Conservation (phyloP, 805 yeast genomes). For the Alloascoidea africana region DNA sequence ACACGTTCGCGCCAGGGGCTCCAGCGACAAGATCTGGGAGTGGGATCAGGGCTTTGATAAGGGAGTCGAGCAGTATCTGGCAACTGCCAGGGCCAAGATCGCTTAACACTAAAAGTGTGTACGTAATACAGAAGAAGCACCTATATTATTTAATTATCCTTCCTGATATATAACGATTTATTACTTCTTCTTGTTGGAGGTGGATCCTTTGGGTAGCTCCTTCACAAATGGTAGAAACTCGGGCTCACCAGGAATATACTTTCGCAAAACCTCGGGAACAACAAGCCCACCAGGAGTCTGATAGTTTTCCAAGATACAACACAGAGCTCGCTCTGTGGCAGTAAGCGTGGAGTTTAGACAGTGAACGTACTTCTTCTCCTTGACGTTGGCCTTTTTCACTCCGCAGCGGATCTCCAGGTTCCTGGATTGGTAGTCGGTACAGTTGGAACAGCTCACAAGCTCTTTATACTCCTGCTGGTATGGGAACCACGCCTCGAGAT, state of each 20-base stretch:
- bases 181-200: slow-evolving; percentile 47
- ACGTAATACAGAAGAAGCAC: too few species aligned
- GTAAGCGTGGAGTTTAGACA: slow-evolving; percentile 94
- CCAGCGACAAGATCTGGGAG: slow-evolving; percentile 57
- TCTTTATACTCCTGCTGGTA: slow-evolving; percentile 97
- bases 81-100: slow-evolving; percentile 2
- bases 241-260: slow-evolving; percentile 96
- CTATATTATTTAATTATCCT: too few species aligned
- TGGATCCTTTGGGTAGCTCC: slow-evolving; percentile 89
- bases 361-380: slow-evolving; percentile 95
- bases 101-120: too few species aligned
- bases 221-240: slow-evolving; percentile 84
- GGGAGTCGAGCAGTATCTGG: slow-evolving; percentile 33
- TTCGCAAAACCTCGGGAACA: slow-evolving; percentile 90
- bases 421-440: slow-evolving; percentile 98
- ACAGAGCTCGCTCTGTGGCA: slow-evolving; percentile 96
- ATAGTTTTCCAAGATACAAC: slow-evolving; percentile 95
- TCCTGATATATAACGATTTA: too few species aligned
- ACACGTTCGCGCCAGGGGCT: slow-evolving; percentile 27
- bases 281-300: slow-evolving; percentile 93
- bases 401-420: slow-evolving; percentile 98
- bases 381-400: slow-evolving; percentile 86
- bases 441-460: slow-evolving; percentile 95
- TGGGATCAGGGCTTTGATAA: slow-evolving; percentile 76
- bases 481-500: slow-evolving; percentile 99